These are phyloP conservation scores for Emergomyces africanus DNA, from an alignment of 2,329 filamentous ascomycete species.

Conservation along the genomic window DNA sequence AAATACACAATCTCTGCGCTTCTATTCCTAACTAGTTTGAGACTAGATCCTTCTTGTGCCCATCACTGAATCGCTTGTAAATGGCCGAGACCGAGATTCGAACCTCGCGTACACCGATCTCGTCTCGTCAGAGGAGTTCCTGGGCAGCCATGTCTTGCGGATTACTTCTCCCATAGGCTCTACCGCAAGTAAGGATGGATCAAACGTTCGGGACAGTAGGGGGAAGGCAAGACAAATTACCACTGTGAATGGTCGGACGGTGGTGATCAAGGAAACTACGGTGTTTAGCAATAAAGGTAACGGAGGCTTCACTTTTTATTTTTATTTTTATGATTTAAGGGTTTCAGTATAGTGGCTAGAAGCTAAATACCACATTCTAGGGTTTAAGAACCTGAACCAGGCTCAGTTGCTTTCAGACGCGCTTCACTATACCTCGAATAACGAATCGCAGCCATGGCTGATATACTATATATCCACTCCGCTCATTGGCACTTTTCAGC, in stretches of 20 bases:
- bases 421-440: slow-evolving; percentile 79
- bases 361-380: slow-evolving; percentile 35
- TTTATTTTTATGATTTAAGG: too few species aligned
- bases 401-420: slow-evolving; percentile 73
- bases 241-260: slow-evolving; percentile 81
- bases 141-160: slow-evolving; percentile 91
- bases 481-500: slow-evolving; percentile 70
- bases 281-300: slow-evolving; percentile 94
- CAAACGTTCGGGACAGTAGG: slow-evolving; percentile 69
- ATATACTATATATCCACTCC: slow-evolving; percentile 92
- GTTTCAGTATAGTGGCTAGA: background rate
- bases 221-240: slow-evolving; percentile 90
- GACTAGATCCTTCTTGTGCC: slow-evolving; percentile 72
- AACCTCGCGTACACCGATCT: slow-evolving; percentile 66
- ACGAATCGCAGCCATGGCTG: slow-evolving; percentile 86
- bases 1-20: background rate
- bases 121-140: slow-evolving; percentile 81
- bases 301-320: slow-evolving; percentile 11
- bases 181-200: slow-evolving; percentile 39
- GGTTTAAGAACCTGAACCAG: slow-evolving; percentile 84
- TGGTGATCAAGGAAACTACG: slow-evolving; percentile 86
- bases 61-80: slow-evolving; percentile 80
- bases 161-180: slow-evolving; percentile 46
- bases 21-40: slow-evolving; percentile 6
- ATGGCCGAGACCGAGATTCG: slow-evolving; percentile 75